A percentile compares a stretch with the other conserved stretches of the same genome.
These are phyloP conservation scores for Tetraselmis striata DNA, from an alignment of 139 green algal species.

Conservation along the genomic window DNA sequence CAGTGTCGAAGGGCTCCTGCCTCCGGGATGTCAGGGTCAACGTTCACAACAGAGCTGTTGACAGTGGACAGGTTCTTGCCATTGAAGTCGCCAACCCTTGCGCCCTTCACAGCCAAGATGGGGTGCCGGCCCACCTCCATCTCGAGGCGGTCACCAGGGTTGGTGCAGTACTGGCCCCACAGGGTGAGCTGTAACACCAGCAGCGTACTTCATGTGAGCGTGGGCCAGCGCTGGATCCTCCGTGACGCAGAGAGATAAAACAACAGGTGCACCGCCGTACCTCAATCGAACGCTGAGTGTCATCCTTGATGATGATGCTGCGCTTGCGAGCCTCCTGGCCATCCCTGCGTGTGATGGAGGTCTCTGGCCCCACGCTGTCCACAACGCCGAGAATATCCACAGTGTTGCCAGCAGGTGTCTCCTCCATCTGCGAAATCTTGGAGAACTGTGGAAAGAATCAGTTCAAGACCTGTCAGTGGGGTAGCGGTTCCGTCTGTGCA, in stretches of 20 bases:
- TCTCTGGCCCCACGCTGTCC: slow-evolving; percentile 42
- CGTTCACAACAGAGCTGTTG: slow-evolving; percentile 49
- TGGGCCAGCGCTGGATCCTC: no score
- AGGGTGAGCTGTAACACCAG: slow-evolving; percentile 29
- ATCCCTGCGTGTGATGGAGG: slow-evolving; percentile 68
- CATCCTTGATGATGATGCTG: slow-evolving; percentile 66
- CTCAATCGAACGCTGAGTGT: slow-evolving; percentile 70
- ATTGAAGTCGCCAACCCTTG: slow-evolving; percentile 88
- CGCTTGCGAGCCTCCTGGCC: slow-evolving; percentile 82
- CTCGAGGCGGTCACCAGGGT: slow-evolving; percentile 63
- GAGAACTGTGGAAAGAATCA: slow-evolving; percentile 50
- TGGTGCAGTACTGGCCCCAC: slow-evolving; percentile 62
- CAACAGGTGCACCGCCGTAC: no score
- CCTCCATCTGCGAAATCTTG: slow-evolving; percentile 71
- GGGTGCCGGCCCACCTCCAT: slow-evolving; percentile 44
- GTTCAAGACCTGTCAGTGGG: background rate
- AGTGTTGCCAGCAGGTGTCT: slow-evolving; percentile 43
- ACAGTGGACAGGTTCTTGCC: slow-evolving; percentile 80
- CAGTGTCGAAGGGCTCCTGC: slow-evolving; percentile 45
- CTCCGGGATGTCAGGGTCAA: slow-evolving; percentile 71
- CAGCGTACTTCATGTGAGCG: no score
- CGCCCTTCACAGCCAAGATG: slow-evolving; percentile 76
- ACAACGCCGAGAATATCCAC: slow-evolving; percentile 89
- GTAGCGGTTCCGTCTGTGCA: background rate
- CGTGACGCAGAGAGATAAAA: no score